Percentiles rank a stretch among this genome's conserved stretches.
Conservation (phyloP, 352 stramenopile species). For the Saprolegnia diclina region DNA sequence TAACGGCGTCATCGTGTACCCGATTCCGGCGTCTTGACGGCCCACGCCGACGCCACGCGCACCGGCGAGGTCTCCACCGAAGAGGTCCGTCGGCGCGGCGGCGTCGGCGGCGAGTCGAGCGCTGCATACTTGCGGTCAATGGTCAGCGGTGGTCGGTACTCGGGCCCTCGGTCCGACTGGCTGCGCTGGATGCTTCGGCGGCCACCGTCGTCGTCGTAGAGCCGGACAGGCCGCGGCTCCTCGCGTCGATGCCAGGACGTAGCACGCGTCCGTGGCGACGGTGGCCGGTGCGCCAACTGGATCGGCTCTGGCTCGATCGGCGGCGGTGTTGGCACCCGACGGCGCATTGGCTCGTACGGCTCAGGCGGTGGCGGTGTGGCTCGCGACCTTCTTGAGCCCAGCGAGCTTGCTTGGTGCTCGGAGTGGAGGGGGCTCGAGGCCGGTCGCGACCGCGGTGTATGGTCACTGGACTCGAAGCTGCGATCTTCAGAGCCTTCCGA, state of each 20-base stretch:
- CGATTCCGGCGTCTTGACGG: not conserved
- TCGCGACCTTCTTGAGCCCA: too few species aligned
- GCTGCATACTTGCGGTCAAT: slow-evolving; percentile 6
- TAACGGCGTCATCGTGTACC: slow-evolving; percentile 29
- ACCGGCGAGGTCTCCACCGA: not conserved
- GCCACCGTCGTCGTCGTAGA: not conserved
- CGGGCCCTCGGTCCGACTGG: not conserved
- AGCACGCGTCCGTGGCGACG: not conserved
- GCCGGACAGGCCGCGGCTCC: not conserved
- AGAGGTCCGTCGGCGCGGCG: not conserved
- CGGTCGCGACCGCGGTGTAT: too few species aligned
- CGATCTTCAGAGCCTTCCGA: not conserved
- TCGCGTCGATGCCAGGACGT: not conserved
- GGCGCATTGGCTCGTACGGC: too few species aligned
- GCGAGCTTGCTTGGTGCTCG: too few species aligned
- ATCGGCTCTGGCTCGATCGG: not conserved
- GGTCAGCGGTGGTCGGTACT: not conserved
- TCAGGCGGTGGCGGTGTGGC: too few species aligned
- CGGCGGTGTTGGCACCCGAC: too few species aligned
- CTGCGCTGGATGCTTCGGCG: not conserved
- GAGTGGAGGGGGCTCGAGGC: too few species aligned
- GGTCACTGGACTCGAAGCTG: too few species aligned
- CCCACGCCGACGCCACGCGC: slow-evolving; percentile 18
- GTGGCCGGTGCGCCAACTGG: not conserved
- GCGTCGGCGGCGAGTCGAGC: slow-evolving; percentile 4